Percentiles rank a stretch among this genome's conserved stretches.
Conservation (phyloP, 2,329 filamentous ascomycete genomes). For the Penicillium paneum region DNA sequence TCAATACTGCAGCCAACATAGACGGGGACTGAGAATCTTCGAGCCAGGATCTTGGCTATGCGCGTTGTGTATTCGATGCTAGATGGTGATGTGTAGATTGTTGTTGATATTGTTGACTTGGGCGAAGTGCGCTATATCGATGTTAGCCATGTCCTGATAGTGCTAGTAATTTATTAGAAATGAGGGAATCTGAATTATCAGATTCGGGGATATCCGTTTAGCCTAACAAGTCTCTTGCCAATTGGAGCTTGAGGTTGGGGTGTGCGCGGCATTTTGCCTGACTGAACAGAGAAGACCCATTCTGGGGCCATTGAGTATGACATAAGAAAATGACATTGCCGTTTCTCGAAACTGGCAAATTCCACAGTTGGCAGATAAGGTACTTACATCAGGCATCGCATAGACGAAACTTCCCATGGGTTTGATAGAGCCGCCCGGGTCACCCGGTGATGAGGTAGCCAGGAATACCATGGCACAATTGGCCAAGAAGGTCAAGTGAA, state of each 20-base stretch:
- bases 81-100: constrained; percentile 68
- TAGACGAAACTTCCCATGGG: constrained; percentile 89
- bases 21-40: constrained; percentile 67
- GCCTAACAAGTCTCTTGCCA: background rate
- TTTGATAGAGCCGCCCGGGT: constrained; percentile 39
- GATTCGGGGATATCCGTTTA: background rate
- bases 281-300: background rate
- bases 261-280: background rate
- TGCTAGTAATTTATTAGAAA: background rate
- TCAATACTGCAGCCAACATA: constrained; percentile 89
- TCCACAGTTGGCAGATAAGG: background rate
- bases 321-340: background rate
- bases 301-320: background rate
- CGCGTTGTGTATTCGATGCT: constrained; percentile 85
- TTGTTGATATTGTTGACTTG: constrained; percentile 65
- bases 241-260: background rate
- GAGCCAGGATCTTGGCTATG: constrained; percentile 77
- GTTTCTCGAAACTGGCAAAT: background rate
- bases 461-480: constrained; percentile 57
- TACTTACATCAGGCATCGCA: constrained; percentile 78
- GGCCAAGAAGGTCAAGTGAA: constrained; percentile 55
- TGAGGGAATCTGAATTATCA: background rate
- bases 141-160: constrained; percentile 7
- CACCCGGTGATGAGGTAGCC: constrained; percentile 51
- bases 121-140: constrained; percentile 38